Evolutionary conservation across 2,329 filamentous ascomycete genomes (phyloP), one percentile per base, ranked within the genome.

Genomic region (Colletotrichum endophyticum): DNA sequence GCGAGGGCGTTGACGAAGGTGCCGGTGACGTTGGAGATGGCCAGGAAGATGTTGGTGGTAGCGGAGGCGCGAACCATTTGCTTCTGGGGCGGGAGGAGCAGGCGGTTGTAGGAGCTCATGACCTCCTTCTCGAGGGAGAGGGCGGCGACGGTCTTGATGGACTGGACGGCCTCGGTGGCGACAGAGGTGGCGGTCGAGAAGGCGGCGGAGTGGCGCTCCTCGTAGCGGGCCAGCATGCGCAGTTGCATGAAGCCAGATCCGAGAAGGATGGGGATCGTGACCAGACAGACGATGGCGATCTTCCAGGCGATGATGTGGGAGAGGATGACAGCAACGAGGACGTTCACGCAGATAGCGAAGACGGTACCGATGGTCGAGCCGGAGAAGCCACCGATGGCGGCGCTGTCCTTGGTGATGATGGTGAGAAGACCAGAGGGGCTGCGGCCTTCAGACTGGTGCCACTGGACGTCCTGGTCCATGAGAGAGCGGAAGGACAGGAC

Each of bases 1-100:
- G 92, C 91, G 34, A 94, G 86, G 0, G 91, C 90, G 79, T 94
- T 92, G 9, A 93, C 88, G 63, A 92, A 88, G 77, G 90, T 92
- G 27, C 90, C 88, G 16, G 87, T 83, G 64, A 85, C 86, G 77
- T 89, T 88, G 9, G 88, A 85, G 32, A 89, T 84, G 1, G 89
- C 88, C 39, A 89, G 83, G 84, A 86, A 88, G 9, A 90, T 79
- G 76, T 86, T 89, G 4, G 85, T 85, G 13, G 82, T 78, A 80
- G 81, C 77, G 19, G 80, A 82, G 16, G 75, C 67, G 27, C 66
- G 71, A 12, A 79, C 72, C 70, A 78, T 78, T 15, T 78, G 71
- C 64, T 77, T 84, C 44, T 75, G 67, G 8, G 79, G 75, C 1
- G 72, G 72, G 3, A 66, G 44, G 39, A 80, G 70, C 5, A 74